Percentiles rank a stretch among this genome's conserved stretches.
phyloP scores from a whole-genome alignment of 129 eudicot species.

The Glebionis coronaria region DNA sequence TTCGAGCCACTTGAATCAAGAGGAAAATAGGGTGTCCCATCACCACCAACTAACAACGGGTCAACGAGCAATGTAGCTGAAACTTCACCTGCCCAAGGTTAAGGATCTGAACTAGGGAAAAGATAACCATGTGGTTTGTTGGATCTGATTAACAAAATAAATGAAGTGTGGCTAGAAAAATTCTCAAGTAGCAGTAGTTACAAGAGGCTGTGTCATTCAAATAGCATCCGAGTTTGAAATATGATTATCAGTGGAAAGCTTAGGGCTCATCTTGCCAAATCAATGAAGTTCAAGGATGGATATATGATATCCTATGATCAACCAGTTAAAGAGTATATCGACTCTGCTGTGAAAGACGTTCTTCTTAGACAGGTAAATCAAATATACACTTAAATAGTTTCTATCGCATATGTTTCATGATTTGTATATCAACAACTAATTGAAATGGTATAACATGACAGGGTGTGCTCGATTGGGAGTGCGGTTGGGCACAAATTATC shows the following conservation, averaged over 20 bases:
- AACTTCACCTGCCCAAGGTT: constrained; percentile 60
- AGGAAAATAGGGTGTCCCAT: constrained; percentile 87
- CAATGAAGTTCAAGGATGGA: constrained; percentile 78
- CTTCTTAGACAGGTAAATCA: constrained; percentile 58
- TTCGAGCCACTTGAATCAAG: constrained; percentile 93
- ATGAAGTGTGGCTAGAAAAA: too few relatives aligned
- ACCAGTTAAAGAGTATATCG: constrained; percentile 65
- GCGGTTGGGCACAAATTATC: too few relatives aligned
- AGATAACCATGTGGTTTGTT: constrained; percentile 43
- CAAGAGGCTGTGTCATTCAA: too few relatives aligned
- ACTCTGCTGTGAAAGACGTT: constrained; percentile 68
- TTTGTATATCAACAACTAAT: background rate
- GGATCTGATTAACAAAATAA: too few relatives aligned
- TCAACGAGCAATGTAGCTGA: constrained; percentile 61
- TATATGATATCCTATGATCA: constrained; percentile 74
- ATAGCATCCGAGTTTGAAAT: too few relatives aligned
- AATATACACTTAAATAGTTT: background rate
- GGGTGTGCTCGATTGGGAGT: too few relatives aligned
- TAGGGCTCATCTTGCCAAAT: constrained; percentile 67
- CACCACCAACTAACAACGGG: constrained; percentile 71
- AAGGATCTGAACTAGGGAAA: constrained; percentile 72
- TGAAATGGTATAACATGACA: constrained; percentile 7
- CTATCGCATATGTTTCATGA: background rate
- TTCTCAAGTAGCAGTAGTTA: too few relatives aligned
- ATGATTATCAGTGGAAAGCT: constrained; percentile 70